Evolutionary conservation across 768 basidiomycete genomes (phyloP).

Genomic region (Gloeopeniophorella convolvens): DNA sequence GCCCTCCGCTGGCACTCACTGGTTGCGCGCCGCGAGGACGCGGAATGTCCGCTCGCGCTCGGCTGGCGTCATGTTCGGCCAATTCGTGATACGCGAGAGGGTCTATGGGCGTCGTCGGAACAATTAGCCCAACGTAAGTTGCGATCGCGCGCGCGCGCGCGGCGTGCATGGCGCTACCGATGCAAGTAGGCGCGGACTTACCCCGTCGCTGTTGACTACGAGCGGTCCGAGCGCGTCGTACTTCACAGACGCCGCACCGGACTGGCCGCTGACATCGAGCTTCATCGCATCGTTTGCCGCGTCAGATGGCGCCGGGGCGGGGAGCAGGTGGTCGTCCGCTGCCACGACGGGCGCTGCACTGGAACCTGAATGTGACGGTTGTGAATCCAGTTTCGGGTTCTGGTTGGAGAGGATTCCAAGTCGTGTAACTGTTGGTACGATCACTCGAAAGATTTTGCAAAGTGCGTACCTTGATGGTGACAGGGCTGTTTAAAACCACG

Average conservation of each 20-base stretch:
- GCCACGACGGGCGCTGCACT: background rate
- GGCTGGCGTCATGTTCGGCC: slow-evolving; percentile 13
- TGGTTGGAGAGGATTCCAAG: no score
- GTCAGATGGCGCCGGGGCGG: background rate
- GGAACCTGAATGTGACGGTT: no score
- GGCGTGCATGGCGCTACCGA: no score
- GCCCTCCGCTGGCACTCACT: background rate
- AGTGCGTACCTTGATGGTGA: no score
- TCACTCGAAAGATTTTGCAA: no score
- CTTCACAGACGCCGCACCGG: slow-evolving; percentile 8
- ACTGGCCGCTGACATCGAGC: slow-evolving; percentile 5
- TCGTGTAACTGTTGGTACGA: no score
- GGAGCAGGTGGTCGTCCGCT: slow-evolving; percentile 4
- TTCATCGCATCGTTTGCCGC: background rate
- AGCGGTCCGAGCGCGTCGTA: slow-evolving; percentile 13
- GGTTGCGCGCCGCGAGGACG: slow-evolving; percentile 15
- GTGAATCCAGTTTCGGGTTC: background rate
- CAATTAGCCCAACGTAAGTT: no score
- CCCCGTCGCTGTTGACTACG: slow-evolving; percentile 14
- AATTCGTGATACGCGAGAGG: slow-evolving; percentile 16
- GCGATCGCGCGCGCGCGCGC: no score
- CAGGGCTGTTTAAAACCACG: no score
- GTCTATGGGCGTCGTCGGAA: no score
- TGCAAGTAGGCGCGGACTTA: slow-evolving; percentile 6
- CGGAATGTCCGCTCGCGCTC: slow-evolving; percentile 17